A percentile compares a stretch with the other conserved stretches of the same genome.
phyloP scores from a whole-genome alignment of 2,329 filamentous ascomycete species.

The Epichloe typhina region DNA sequence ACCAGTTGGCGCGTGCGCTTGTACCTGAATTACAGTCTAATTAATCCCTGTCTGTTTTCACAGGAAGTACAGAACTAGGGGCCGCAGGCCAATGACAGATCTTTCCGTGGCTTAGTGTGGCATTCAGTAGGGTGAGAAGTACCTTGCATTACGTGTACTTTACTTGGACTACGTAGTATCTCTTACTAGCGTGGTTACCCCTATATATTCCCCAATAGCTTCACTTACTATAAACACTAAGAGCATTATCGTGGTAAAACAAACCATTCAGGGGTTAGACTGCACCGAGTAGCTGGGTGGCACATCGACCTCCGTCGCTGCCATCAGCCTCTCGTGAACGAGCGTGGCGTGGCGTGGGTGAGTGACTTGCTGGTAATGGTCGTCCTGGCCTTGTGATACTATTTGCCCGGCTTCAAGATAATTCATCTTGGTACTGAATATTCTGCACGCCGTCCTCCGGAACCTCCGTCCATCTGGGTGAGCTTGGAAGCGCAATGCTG shows the following conservation, averaged over 20 bases:
- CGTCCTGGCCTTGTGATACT: background rate
- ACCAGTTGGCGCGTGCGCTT: constrained; percentile 1
- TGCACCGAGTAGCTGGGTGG: background rate
- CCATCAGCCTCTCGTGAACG: background rate
- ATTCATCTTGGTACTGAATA: background rate
- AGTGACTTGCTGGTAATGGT: background rate
- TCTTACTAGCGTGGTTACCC: too few species aligned
- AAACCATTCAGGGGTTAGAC: too few species aligned
- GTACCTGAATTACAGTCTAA: background rate
- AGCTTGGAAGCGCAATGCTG: background rate
- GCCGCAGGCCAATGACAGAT: too few species aligned
- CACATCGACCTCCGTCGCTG: background rate
- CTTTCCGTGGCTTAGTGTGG: too few species aligned
- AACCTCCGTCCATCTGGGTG: background rate
- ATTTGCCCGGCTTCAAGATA: background rate
- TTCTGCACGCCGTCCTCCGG: background rate
- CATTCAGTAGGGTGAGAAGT: too few species aligned
- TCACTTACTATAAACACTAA: too few species aligned
- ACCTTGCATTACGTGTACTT: too few species aligned
- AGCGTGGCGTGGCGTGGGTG: background rate
- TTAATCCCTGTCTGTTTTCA: too few species aligned
- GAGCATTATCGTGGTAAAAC: too few species aligned
- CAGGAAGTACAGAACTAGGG: too few species aligned
- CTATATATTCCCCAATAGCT: too few species aligned
- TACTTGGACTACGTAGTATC: too few species aligned